Conservation (phyloP, 495 filamentous ascomycete species). For the Penicillium longicatenatum region DNA sequence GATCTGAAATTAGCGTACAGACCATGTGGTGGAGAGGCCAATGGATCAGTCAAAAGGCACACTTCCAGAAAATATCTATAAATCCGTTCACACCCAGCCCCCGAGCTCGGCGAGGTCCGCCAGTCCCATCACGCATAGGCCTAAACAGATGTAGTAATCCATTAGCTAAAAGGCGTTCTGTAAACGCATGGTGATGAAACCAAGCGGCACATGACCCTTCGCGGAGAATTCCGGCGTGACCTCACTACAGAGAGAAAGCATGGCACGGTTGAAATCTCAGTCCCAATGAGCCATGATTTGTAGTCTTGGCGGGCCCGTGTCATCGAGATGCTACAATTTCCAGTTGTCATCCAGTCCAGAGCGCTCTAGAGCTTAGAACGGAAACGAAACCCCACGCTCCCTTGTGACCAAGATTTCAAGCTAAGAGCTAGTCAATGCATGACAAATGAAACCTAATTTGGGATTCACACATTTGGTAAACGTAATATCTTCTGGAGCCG, state of each 20-base stretch:
- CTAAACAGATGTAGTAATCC: background rate
- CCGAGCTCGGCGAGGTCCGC: slow-evolving; percentile 2
- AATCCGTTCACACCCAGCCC: background rate
- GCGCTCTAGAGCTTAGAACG: background rate
- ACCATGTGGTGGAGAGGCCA: too few species aligned
- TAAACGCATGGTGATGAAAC: background rate
- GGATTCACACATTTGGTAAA: background rate
- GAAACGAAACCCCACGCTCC: too few species aligned
- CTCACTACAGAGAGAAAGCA: background rate
- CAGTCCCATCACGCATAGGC: background rate
- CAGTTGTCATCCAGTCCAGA: background rate
- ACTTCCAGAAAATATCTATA: background rate
- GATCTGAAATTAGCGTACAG: too few species aligned
- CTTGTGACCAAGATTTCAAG: background rate
- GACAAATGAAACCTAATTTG: background rate
- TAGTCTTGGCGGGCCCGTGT: background rate
- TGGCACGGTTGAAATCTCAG: background rate
- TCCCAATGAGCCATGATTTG: background rate
- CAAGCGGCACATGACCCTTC: background rate
- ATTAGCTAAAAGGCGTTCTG: background rate
- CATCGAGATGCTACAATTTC: background rate
- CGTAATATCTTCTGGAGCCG: background rate
- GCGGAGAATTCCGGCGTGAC: background rate
- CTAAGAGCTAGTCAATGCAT: background rate
- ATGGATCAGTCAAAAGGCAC: background rate